Evolutionary conservation across 768 basidiomycete genomes (phyloP).

Genomic region (Mycena amicta): DNA sequence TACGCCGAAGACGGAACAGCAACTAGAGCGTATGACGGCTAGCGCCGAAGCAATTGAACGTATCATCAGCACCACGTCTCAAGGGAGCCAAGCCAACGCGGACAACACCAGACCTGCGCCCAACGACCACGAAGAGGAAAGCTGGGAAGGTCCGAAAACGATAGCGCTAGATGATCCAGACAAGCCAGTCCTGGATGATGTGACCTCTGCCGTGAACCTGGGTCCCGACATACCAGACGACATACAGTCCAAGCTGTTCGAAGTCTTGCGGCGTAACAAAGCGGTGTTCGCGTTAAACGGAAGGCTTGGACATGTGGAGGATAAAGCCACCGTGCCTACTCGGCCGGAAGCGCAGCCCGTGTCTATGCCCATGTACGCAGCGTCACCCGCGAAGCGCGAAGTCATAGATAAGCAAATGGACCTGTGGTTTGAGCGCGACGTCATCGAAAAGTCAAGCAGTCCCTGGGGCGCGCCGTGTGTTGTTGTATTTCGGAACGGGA

Average conservation of each 20-base stretch:
- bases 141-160: slow-evolving; percentile 21
- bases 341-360: slow-evolving; percentile 16
- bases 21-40: neutral
- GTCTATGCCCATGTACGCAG: slow-evolving; percentile 24
- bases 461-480: neutral
- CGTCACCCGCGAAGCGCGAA: slow-evolving; percentile 21
- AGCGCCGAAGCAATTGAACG: neutral
- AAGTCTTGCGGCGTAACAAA: slow-evolving; percentile 8
- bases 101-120: neutral
- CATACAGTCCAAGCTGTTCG: neutral
- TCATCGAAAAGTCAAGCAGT: slow-evolving; percentile 34
- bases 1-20: neutral
- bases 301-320: slow-evolving; percentile 18
- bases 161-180: slow-evolving; percentile 19
- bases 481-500: neutral
- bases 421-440: slow-evolving; percentile 26
- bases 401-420: slow-evolving; percentile 25
- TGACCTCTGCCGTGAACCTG: slow-evolving; percentile 16
- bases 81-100: neutral
- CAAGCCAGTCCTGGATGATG: neutral
- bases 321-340: slow-evolving; percentile 10
- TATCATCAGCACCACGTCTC: neutral
- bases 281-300: slow-evolving; percentile 26
- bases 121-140: neutral
- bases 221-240: slow-evolving; percentile 19